phyloP scores from a whole-genome alignment of 2,329 filamentous ascomycete species.

The Eutypa lata region DNA sequence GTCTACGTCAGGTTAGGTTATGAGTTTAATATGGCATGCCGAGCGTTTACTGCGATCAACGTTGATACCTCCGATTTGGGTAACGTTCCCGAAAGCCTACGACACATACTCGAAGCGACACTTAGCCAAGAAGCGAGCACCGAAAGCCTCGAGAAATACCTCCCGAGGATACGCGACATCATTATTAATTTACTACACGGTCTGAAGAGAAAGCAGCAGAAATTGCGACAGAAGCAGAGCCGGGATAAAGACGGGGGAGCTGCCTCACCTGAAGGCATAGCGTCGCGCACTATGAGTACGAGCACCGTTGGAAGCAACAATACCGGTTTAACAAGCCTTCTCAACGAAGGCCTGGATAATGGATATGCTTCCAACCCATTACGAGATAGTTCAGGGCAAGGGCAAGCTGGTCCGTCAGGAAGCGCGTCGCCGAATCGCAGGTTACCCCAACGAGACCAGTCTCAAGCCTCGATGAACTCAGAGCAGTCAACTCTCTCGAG shows the following conservation, averaged over 20 bases:
- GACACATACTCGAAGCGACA: conserved; percentile 90
- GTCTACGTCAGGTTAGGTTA: conserved; percentile 97
- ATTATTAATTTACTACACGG: conserved; percentile 97
- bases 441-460: conserved; percentile 49
- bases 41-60: conserved; percentile 93
- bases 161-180: conserved; percentile 93
- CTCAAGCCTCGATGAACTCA: conserved; percentile 48
- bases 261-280: conserved; percentile 33
- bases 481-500: conserved; percentile 71
- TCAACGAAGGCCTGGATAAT: conserved; percentile 58
- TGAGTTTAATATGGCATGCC: conserved; percentile 98
- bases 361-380: conserved; percentile 44
- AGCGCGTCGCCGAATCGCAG: conserved; percentile 48
- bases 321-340: conserved; percentile 54
- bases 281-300: conserved; percentile 54
- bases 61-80: conserved; percentile 93
- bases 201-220: conserved; percentile 94
- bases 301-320: conserved; percentile 56
- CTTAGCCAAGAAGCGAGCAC: conserved; percentile 94
- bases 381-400: conserved; percentile 26
- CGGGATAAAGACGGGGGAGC: conserved; percentile 50
- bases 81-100: conserved; percentile 87
- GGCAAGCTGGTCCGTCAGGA: conserved; percentile 17
- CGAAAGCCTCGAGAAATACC: conserved; percentile 87
- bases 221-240: conserved; percentile 64